Base-by-base conservation (phyloP, 768 basidiomycete genomes). In the Cyclocybe aegerita region DNA sequence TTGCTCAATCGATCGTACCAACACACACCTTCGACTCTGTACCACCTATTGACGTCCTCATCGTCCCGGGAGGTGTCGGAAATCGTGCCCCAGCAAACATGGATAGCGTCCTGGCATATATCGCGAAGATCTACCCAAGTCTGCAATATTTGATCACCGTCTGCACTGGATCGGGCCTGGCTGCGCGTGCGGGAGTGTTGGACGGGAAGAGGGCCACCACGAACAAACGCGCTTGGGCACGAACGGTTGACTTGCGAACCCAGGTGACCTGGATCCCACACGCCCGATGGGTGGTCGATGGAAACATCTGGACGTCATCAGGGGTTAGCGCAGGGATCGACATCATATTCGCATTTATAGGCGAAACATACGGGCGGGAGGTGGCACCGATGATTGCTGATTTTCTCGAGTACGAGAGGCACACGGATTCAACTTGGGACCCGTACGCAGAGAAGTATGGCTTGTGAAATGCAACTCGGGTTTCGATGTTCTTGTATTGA, bases 221-320 rank as follows among this genome's bases (percentile, higher is more conserved):
- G 17, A 77, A 77, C 52, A 78, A 80, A 60, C 55, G 56, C 1
- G 49, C 46, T 9, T 77, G 66, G 61, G 58, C 49, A 7, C 44
- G 52, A 39, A 60, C 60, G 4, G 62, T 60, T 9, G 61, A 51
- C 33, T 29, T 53, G n/a, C 53, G 64, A 6, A 60, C 65, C 2
- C 60, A 70, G 41, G 73, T 77, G 4, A 52, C 68, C 3, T 79
- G 78, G 76, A 65, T 77, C 23, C 47, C 70, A 0, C 67, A 67
- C 33, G 78, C 77, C 6, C 65, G 77, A 10, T 80, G 76, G 77
- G 74, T 78, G 0, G 70, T 69, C 1, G 73, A 76, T 56, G 76
- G 71, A 7, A 78, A 78, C 50, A 62, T 77, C 15, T 79, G 76
- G 75, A 73, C 75, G 4, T 71, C 74, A 5, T 76, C 76, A 0